phyloP scores from a whole-genome alignment of 331 rosid genomes.

The Stylosanthes scabra region DNA sequence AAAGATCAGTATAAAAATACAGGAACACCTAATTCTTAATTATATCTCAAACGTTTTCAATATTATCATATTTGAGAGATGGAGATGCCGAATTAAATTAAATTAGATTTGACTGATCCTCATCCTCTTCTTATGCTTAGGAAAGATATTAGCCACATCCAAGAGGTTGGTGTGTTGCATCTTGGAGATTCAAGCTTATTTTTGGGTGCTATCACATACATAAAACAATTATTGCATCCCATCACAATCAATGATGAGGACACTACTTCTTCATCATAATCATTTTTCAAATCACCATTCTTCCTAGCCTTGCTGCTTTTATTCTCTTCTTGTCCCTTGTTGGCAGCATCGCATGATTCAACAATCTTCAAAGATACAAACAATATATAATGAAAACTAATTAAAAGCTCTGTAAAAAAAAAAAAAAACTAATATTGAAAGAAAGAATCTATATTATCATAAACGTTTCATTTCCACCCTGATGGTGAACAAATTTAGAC shows the following conservation, averaged over 20 bases:
- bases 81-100: too few relatives aligned
- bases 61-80: too few relatives aligned
- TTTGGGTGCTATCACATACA: constrained; percentile 42
- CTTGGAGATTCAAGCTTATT: constrained; percentile 31
- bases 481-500: too few relatives aligned
- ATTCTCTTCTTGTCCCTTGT: not conserved
- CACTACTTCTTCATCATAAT: not conserved
- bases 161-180: constrained; percentile 8
- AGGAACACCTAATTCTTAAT: too few relatives aligned
- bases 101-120: too few relatives aligned
- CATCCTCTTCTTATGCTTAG: too few relatives aligned
- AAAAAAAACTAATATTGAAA: too few relatives aligned
- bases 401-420: not conserved
- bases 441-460: too few relatives aligned
- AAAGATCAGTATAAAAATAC: too few relatives aligned
- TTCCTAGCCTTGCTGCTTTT: not conserved
- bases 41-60: too few relatives aligned
- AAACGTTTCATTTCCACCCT: too few relatives aligned
- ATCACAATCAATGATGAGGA: constrained; percentile 4
- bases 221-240: constrained; percentile 37
- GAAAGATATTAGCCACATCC: too few relatives aligned
- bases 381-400: not conserved
- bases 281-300: not conserved
- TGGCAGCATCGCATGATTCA: not conserved
- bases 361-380: not conserved